Percentiles rank a stretch among this genome's conserved stretches.
These are phyloP conservation scores for Cardamine resedifolia DNA, from an alignment of 345 rosid species.

Conservation along the genomic window DNA sequence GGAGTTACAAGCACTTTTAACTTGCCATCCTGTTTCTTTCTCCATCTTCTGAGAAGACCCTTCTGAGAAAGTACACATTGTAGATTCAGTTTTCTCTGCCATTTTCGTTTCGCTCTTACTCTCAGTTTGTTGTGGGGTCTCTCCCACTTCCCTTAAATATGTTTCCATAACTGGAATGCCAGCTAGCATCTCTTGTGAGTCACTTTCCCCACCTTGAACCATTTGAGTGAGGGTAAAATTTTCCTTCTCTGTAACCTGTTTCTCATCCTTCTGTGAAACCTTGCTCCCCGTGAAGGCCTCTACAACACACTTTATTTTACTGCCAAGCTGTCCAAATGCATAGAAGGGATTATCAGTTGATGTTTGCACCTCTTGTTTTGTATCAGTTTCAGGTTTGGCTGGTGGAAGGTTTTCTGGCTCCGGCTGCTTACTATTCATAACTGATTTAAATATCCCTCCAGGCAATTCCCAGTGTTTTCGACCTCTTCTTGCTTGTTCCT, in stretches of 20 bases:
- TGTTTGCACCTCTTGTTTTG: slow-evolving; percentile 34
- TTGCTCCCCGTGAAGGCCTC: slow-evolving; percentile 42
- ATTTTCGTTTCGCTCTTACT: slow-evolving; percentile 13
- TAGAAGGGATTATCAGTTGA: slow-evolving; percentile 38
- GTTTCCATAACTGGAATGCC: slow-evolving; percentile 34
- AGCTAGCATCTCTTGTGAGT: slow-evolving; percentile 33
- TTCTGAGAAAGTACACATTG: slow-evolving; percentile 18
- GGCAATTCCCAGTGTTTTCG: slow-evolving; percentile 41
- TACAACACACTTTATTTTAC: slow-evolving; percentile 37
- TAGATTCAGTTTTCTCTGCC: slow-evolving; percentile 30
- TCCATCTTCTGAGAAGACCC: slow-evolving; percentile 18
- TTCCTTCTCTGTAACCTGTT: slow-evolving; percentile 38
- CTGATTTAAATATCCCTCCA: slow-evolving; percentile 33
- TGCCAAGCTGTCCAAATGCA: slow-evolving; percentile 39
- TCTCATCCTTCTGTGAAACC: slow-evolving; percentile 35
- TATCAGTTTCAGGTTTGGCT: slow-evolving; percentile 38
- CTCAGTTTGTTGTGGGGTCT: slow-evolving; percentile 40
- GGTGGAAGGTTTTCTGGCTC: slow-evolving; percentile 39
- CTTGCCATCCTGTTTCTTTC: slow-evolving; percentile 23
- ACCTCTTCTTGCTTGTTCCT: slow-evolving; percentile 39
- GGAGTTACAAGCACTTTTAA: slow-evolving; percentile 13
- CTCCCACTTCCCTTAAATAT: slow-evolving; percentile 38
- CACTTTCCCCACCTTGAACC: slow-evolving; percentile 40
- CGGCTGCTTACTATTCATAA: slow-evolving; percentile 32
- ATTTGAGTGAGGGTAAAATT: slow-evolving; percentile 32